These are phyloP conservation scores for Beta lomatogona DNA, from an alignment of 179 eudicot species.

Conservation along the genomic window DNA sequence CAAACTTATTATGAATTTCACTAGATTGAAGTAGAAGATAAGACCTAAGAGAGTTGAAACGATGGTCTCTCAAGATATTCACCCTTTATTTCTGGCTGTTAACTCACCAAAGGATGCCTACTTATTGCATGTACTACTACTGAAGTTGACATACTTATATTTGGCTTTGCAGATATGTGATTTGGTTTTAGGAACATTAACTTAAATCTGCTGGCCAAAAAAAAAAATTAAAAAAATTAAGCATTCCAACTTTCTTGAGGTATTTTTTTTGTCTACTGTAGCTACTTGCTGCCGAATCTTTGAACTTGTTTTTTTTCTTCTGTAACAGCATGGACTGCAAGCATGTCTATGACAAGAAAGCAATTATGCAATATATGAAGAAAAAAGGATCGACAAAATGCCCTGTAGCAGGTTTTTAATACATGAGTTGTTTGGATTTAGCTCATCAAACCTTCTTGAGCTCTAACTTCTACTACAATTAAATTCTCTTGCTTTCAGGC, in stretches of 20 bases:
- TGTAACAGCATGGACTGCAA: conserved; percentile 81
- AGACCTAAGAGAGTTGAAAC: background rate
- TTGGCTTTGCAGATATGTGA: background rate
- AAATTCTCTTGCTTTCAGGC: conserved; percentile 42
- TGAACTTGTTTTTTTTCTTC: background rate
- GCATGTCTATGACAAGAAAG: conserved; percentile 75
- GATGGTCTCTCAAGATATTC: background rate
- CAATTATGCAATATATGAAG: conserved; percentile 53
- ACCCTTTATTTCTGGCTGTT: background rate
- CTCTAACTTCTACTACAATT: conserved; percentile 9
- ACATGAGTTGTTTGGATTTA: background rate
- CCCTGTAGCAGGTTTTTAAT: conserved; percentile 70
- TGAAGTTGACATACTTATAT: background rate
- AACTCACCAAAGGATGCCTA: background rate
- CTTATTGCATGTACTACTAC: background rate
- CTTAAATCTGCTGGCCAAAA: background rate
- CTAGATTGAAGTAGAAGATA: background rate
- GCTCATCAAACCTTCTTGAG: background rate
- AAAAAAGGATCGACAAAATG: conserved; percentile 42
- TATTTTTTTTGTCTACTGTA: background rate
- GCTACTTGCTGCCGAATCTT: background rate
- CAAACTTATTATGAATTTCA: background rate
- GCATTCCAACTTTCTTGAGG: background rate
- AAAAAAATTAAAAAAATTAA: background rate
- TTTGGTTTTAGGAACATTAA: background rate